Evolutionary conservation across 805 yeast genomes (phyloP).

Genomic region (Candida jianshihensis): DNA sequence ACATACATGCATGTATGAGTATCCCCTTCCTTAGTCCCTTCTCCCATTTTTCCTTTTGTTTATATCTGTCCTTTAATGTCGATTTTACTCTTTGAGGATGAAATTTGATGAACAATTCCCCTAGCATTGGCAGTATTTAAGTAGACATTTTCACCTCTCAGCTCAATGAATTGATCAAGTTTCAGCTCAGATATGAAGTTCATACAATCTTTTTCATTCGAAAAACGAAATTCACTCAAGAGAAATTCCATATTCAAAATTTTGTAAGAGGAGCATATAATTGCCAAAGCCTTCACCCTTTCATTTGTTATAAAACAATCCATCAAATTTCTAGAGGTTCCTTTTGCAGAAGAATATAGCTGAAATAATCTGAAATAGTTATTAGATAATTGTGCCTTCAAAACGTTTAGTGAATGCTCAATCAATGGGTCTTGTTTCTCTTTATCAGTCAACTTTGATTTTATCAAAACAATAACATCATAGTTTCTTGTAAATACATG

Average conservation of each 20-base stretch:
- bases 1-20: no score
- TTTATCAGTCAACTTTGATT: conserved; percentile 38
- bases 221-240: conserved; percentile 34
- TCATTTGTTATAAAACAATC: conserved; percentile 51
- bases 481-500: conserved; percentile 65
- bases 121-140: conserved; percentile 31
- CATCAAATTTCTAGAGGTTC: conserved; percentile 39
- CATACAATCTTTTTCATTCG: conserved; percentile 28
- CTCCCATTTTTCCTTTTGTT: no score
- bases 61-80: conserved; percentile 88
- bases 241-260: conserved; percentile 35
- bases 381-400: conserved; percentile 27
- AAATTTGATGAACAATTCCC: conserved; percentile 29
- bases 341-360: conserved; percentile 32
- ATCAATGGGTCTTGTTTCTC: conserved; percentile 14
- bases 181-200: conserved; percentile 37
- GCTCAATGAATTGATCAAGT: conserved; percentile 27
- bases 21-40: no score
- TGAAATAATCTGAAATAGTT: conserved; percentile 51
- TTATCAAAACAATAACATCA: conserved; percentile 21
- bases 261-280: conserved; percentile 51
- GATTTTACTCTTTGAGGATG: conserved; percentile 43
- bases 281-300: conserved; percentile 47
- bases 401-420: conserved; percentile 23
- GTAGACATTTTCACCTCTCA: conserved; percentile 26